Conservation (phyloP, 1,139 yeast genomes). For the Saccharomyces uvarum region DNA sequence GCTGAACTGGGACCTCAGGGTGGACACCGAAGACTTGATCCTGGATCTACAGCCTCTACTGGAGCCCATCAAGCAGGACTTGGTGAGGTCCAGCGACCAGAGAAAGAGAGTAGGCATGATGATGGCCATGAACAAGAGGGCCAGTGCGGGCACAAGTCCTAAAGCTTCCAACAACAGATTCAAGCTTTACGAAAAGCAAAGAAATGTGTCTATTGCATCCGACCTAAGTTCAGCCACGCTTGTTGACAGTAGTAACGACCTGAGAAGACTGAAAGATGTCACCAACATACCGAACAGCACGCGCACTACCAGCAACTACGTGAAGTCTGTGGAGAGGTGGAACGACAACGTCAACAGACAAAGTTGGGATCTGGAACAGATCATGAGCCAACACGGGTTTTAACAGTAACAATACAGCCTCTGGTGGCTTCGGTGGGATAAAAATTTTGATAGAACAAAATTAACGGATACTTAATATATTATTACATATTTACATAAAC, state of each 20-base stretch:
- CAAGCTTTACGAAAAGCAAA: constrained; percentile 4
- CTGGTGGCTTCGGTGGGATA: not conserved
- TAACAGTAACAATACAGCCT: not conserved
- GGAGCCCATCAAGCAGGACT: constrained; percentile 55
- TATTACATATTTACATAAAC: not conserved
- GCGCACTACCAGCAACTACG: not conserved
- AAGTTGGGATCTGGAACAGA: constrained; percentile 10
- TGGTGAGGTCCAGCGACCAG: constrained; percentile 34
- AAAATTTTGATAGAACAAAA: not conserved
- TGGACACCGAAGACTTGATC: constrained; percentile 48
- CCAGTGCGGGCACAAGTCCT: constrained; percentile 5
- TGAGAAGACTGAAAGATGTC: not conserved
- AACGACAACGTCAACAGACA: not conserved
- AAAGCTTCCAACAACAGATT: not conserved
- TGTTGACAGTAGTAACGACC: constrained; percentile 7
- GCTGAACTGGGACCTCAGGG: constrained; percentile 62
- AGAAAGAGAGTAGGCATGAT: constrained; percentile 14
- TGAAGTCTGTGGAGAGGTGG: not conserved
- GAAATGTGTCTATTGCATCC: constrained; percentile 20
- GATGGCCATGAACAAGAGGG: constrained; percentile 1
- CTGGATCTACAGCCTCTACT: constrained; percentile 44
- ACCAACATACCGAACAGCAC: not conserved
- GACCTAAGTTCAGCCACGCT: constrained; percentile 20
- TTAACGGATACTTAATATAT: not conserved
- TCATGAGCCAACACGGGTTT: not conserved